phyloP scores from a whole-genome alignment of 2,329 filamentous ascomycete genomes.

The Aulographum hederae region DNA sequence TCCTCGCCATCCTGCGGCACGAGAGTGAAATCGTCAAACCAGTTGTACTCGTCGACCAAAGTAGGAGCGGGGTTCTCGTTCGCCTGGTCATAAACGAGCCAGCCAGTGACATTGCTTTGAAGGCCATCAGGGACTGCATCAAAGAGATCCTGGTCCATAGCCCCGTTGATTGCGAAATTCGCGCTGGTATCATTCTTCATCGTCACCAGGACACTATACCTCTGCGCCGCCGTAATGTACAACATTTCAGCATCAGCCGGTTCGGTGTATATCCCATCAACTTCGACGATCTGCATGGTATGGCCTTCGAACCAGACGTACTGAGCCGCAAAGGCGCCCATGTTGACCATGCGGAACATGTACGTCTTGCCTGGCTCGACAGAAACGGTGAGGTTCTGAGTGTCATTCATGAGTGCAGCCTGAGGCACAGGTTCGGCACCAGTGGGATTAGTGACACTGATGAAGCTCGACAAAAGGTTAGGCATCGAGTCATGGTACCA shows the following conservation, averaged over 20 bases:
- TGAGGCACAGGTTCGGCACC: conserved; percentile 53
- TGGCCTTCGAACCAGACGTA: conserved; percentile 56
- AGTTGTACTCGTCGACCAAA: conserved; percentile 40
- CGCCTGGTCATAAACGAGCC: conserved; percentile 34
- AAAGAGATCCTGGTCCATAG: conserved; percentile 38
- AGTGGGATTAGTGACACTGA: conserved; percentile 36
- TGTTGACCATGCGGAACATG: conserved; percentile 49
- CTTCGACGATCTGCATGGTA: conserved; percentile 44
- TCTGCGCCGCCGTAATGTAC: conserved; percentile 46
- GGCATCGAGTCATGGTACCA: conserved; percentile 48
- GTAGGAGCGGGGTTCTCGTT: conserved; percentile 31
- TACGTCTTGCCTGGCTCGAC: conserved; percentile 38
- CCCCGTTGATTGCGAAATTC: conserved; percentile 41
- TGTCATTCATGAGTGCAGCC: conserved; percentile 45
- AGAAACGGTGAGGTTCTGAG: conserved; percentile 22
- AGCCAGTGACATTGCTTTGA: conserved; percentile 33
- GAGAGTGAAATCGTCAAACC: conserved; percentile 57
- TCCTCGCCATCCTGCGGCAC: conserved; percentile 48
- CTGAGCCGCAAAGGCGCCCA: conserved; percentile 53
- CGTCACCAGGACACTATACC: conserved; percentile 48
- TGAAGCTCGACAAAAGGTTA: conserved; percentile 29
- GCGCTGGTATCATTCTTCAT: conserved; percentile 35
- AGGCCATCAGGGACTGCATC: conserved; percentile 50
- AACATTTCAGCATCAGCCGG: conserved; percentile 35
- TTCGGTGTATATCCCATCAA: conserved; percentile 49